Evolutionary conservation across 441 rosid species (phyloP), one percentile per base, ranked within the genome.

Genomic region (Erodium chrysanthum): DNA sequence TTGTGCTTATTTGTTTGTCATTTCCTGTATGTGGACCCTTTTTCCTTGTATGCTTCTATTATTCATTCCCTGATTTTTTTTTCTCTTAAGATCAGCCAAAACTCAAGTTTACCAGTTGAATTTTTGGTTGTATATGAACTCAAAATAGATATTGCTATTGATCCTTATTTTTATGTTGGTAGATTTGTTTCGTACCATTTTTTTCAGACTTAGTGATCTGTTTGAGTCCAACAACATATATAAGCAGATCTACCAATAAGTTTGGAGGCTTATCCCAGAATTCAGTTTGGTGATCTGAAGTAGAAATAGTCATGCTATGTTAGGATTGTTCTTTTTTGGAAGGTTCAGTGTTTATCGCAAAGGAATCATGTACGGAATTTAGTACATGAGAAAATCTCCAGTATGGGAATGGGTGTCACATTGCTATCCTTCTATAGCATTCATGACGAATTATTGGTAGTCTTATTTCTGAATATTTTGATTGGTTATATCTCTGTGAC

Each of bases 321-420:
- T 60, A 22, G 31, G 64, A 23, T 59, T 59, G 7, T 14, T 60
- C 6, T 27, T 61, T 31, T 7, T 3, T 27, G 3, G 37, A 10
- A 58, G 12, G 5, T 14, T 61, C 40, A n/a, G n/a, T 23, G 8
- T 7, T 29, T 27, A 27, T 27, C 27, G 18, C 37, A 60, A n/a
- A 2, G 37, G 35, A 61, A 61, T n/a, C 40, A 0, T 27, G 1
- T 27, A 7, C 9, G 0, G 7, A 25, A 0, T 27, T 2, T 31
- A 61, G 20, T 27, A 27, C 5, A 61, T 61, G 40, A 61, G 65
- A 61, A 21, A 27, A 61, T 60, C 22, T n/a, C 56, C 56, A 10
- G 62, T 56, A 14, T 12, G 23, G 52, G 22, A 60, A 60, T 18
- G 15, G 33, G 37, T 60, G 64, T 25, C 20, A 14, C 21, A 60